Conservation (phyloP, 2,329 filamentous ascomycete species). For the Claviceps purpurea region DNA sequence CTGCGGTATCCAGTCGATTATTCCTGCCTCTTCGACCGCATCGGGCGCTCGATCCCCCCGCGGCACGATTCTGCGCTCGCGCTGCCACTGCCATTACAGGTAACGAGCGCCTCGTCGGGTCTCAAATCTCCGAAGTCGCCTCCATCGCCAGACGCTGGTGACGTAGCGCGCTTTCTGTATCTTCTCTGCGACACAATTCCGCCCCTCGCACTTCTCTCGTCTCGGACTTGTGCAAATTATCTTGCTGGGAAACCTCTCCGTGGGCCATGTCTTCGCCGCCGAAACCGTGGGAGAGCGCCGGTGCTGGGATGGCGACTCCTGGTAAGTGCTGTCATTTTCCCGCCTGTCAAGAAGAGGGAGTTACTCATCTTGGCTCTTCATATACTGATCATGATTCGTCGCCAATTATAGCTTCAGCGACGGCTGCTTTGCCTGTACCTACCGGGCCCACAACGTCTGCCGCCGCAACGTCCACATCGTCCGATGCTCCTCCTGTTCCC, state of each 20-base stretch:
- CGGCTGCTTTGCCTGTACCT: constrained; percentile 16
- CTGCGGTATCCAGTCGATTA: no score
- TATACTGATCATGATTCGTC: constrained; percentile 12
- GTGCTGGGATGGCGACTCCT: constrained; percentile 36
- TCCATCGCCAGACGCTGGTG: neutral
- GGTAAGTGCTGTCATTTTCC: constrained; percentile 26
- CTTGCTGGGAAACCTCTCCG: neutral
- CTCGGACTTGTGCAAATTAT: neutral
- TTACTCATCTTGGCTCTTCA: constrained; percentile 5
- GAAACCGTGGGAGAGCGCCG: constrained; percentile 89
- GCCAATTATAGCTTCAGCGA: constrained; percentile 21
- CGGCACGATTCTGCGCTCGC: neutral
- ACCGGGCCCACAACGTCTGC: constrained; percentile 21
- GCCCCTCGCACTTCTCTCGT: neutral
- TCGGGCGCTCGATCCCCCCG: no score
- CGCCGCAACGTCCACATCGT: constrained; percentile 23
- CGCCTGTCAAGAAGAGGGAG: neutral
- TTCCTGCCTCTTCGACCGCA: no score
- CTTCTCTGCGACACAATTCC: neutral
- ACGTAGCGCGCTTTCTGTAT: constrained; percentile 2
- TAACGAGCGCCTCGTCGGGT: neutral
- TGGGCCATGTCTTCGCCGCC: constrained; percentile 62
- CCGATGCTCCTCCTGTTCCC: constrained; percentile 57
- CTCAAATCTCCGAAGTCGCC: constrained; percentile 1
- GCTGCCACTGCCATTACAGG: neutral